A percentile compares a stretch with the other conserved stretches of the same genome.
Evolutionary conservation across 1,284 basidiomycete genomes (phyloP).

Genomic region (Thelephora terrestris): DNA sequence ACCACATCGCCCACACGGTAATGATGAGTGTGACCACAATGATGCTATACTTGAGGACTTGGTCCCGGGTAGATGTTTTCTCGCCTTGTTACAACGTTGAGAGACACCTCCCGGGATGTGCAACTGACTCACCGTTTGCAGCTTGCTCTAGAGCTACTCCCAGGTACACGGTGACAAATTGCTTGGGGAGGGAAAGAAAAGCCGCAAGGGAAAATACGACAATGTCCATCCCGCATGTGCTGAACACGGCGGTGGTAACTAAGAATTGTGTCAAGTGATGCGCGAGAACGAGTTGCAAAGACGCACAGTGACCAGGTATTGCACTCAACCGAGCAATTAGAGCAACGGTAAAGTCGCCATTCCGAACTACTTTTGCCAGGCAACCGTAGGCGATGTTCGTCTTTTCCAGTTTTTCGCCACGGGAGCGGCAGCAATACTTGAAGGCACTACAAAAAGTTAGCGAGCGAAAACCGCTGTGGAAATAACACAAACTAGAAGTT

Average conservation of each 20-base stretch:
- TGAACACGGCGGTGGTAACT: slow-evolving; percentile 68
- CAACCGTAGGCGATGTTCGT: slow-evolving; percentile 69
- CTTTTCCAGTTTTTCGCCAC: slow-evolving; percentile 63
- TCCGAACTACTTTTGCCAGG: slow-evolving; percentile 65
- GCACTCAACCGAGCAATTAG: slow-evolving; percentile 66
- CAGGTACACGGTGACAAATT: slow-evolving; percentile 66
- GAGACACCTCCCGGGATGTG: neutral
- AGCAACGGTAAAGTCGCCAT: slow-evolving; percentile 73
- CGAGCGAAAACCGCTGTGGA: neutral
- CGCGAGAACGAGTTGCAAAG: slow-evolving; percentile 1
- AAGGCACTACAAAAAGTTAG: slow-evolving; percentile 37
- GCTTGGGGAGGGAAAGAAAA: slow-evolving; percentile 69
- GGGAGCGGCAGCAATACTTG: slow-evolving; percentile 50
- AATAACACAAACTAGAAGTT: slow-evolving; percentile 51
- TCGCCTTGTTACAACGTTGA: slow-evolving; percentile 8
- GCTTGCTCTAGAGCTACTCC: slow-evolving; percentile 53
- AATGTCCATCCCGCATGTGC: slow-evolving; percentile 71
- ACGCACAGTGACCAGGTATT: slow-evolving; percentile 70
- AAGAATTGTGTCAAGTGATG: neutral
- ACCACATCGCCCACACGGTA: slow-evolving; percentile 77
- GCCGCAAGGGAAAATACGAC: slow-evolving; percentile 63
- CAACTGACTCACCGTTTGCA: slow-evolving; percentile 23
- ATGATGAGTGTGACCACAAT: slow-evolving; percentile 56
- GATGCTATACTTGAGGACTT: slow-evolving; percentile 55
- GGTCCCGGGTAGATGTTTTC: slow-evolving; percentile 32